Conservation (phyloP, 805 yeast genomes). For the Spathaspora gorwiae region DNA sequence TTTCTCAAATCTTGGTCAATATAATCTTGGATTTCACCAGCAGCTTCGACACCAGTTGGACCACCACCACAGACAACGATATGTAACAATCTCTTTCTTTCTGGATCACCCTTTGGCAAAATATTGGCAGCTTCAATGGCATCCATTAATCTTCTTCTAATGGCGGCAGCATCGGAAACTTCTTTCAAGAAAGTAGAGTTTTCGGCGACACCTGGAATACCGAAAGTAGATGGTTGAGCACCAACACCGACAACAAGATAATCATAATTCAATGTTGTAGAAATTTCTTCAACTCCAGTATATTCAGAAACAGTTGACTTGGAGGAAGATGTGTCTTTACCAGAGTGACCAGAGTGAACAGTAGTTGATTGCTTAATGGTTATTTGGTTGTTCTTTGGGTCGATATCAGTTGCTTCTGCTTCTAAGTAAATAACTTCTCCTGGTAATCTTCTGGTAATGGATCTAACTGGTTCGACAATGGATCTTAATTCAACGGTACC, state of each 20-base stretch:
- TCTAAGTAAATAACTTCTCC: conserved; percentile 82
- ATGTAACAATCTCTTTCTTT: conserved; percentile 78
- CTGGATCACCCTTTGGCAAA: conserved; percentile 69
- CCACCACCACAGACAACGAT: conserved; percentile 98
- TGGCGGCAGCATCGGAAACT: conserved; percentile 79
- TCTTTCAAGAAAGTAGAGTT: conserved; percentile 87
- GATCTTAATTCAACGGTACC: conserved; percentile 89
- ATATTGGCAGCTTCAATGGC: conserved; percentile 84
- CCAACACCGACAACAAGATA: conserved; percentile 91
- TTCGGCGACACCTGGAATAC: conserved; percentile 90
- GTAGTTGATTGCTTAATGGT: conserved; percentile 58
- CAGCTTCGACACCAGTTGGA: conserved; percentile 97
- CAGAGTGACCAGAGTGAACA: conserved; percentile 52
- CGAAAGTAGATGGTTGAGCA: conserved; percentile 91
- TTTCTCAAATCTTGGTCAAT: conserved; percentile 84
- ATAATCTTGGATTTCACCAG: conserved; percentile 94
- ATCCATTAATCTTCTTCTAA: conserved; percentile 79
- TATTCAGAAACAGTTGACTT: conserved; percentile 37
- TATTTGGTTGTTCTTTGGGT: conserved; percentile 62
- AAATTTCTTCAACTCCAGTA: conserved; percentile 40
- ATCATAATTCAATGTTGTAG: conserved; percentile 58
- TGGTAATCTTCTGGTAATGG: conserved; percentile 71
- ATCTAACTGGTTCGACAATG: conserved; percentile 88
- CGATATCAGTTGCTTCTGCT: conserved; percentile 85
- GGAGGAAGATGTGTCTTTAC: conserved; percentile 42